These are phyloP conservation scores for Termitomyces sp. DNA, from an alignment of 768 basidiomycete genomes.

Conservation along the genomic window DNA sequence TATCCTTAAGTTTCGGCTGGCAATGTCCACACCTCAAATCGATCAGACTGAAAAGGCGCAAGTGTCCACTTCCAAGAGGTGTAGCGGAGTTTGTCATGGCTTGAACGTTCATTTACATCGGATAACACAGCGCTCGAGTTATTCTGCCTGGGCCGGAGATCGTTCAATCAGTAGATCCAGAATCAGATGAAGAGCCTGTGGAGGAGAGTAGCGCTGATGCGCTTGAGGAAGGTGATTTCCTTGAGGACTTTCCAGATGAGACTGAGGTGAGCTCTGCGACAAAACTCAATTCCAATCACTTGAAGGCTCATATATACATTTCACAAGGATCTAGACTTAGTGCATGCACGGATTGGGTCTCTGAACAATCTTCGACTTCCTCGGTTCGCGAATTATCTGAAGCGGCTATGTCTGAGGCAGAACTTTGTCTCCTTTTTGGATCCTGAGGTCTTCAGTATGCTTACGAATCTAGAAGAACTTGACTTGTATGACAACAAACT, in stretches of 20 bases:
- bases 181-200: slow-evolving; percentile 37
- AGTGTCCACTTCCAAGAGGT: slow-evolving; percentile 7
- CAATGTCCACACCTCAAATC: background rate
- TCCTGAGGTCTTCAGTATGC: slow-evolving; percentile 59
- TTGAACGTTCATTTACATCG: slow-evolving; percentile 1
- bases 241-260: slow-evolving; percentile 79
- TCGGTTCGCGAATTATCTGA: slow-evolving; percentile 67
- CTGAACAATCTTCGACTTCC: slow-evolving; percentile 62
- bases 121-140: slow-evolving; percentile 36
- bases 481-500: slow-evolving; percentile 97
- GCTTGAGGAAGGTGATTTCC: slow-evolving; percentile 59
- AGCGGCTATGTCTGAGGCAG: slow-evolving; percentile 79
- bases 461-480: slow-evolving; percentile 77
- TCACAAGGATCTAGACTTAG: slow-evolving; percentile 77
- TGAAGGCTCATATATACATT: slow-evolving; percentile 3
- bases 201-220: slow-evolving; percentile 36
- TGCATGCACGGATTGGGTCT: slow-evolving; percentile 73
- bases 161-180: slow-evolving; percentile 25
- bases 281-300: background rate
- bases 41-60: background rate
- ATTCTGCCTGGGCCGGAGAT: slow-evolving; percentile 38
- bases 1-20: background rate
- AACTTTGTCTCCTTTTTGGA: slow-evolving; percentile 75
- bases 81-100: background rate
- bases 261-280: slow-evolving; percentile 56